Evolutionary conservation across 2,329 filamentous ascomycete species (phyloP).

Genomic region (Alternaria alternata): DNA sequence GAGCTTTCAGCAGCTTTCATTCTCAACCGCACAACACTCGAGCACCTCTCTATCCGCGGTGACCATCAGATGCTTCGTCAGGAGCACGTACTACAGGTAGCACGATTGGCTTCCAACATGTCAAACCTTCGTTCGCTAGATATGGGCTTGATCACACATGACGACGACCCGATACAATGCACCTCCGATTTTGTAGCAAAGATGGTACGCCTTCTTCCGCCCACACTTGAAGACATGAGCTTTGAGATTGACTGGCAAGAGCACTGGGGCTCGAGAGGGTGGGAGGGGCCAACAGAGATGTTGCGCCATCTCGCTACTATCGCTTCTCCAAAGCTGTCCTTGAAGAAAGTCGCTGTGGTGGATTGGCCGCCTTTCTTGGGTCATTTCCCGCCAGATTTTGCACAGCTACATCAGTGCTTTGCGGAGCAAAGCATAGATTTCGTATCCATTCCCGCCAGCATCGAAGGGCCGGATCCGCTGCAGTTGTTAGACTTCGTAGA

Average conservation of each 20-base stretch:
- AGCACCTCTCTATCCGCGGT: slow-evolving; percentile 10
- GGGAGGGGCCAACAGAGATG: slow-evolving; percentile 15
- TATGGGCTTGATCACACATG: slow-evolving; percentile 13
- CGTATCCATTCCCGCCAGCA: slow-evolving; percentile 7
- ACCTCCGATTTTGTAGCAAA: slow-evolving; percentile 7
- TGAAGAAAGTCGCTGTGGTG: slow-evolving; percentile 10
- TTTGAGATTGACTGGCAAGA: slow-evolving; percentile 18
- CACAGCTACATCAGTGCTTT: slow-evolving; percentile 8
- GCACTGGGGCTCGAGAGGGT: slow-evolving; percentile 14
- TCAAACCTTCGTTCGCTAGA: slow-evolving; percentile 9
- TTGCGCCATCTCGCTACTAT: slow-evolving; percentile 4
- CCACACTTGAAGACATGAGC: slow-evolving; percentile 9
- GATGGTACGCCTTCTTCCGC: slow-evolving; percentile 3
- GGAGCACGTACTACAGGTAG: slow-evolving; percentile 9
- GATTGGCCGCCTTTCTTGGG: slow-evolving; percentile 15
- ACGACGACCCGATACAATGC: slow-evolving; percentile 4
- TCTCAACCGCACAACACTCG: not conserved
- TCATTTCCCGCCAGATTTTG: slow-evolving; percentile 11
- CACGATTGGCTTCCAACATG: slow-evolving; percentile 9
- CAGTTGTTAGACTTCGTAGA: slow-evolving; percentile 12
- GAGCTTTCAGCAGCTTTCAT: not conserved
- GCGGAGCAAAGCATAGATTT: slow-evolving; percentile 4
- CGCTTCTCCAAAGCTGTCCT: slow-evolving; percentile 2
- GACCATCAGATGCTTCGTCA: slow-evolving; percentile 9
- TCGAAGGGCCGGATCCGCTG: slow-evolving; percentile 8